Evolutionary conservation across 805 yeast species (phyloP).

Genomic region (Starmera amethionina): DNA sequence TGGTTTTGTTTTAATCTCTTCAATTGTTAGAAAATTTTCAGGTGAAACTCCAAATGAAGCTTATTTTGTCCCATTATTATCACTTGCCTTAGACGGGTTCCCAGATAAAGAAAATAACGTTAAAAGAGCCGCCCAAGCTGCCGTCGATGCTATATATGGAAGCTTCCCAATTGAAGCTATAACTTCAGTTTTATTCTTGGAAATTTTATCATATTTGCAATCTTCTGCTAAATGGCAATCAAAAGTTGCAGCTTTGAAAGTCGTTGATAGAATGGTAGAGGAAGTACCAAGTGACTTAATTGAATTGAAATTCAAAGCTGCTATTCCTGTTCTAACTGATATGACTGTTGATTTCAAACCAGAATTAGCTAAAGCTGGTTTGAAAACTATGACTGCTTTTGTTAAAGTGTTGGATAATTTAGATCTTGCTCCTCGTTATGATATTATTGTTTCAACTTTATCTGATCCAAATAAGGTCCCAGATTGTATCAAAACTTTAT

Average conservation of each 20-base stretch:
- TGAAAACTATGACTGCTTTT: constrained; percentile 55
- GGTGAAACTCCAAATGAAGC: constrained; percentile 70
- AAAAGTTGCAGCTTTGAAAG: constrained; percentile 68
- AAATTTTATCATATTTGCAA: constrained; percentile 50
- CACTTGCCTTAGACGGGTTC: constrained; percentile 56
- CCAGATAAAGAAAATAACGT: constrained; percentile 87
- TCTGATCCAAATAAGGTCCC: constrained; percentile 87
- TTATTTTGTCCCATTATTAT: constrained; percentile 53
- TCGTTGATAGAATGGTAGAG: constrained; percentile 64
- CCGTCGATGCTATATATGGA: constrained; percentile 61
- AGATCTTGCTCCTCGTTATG: constrained; percentile 81
- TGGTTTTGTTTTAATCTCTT: constrained; percentile 49
- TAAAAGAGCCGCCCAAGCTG: constrained; percentile 74
- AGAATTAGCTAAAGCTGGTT: constrained; percentile 82
- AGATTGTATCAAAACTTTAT: constrained; percentile 76
- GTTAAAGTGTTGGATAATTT: constrained; percentile 84
- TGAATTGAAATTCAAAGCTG: constrained; percentile 67
- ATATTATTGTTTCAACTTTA: constrained; percentile 76
- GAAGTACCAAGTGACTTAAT: constrained; percentile 79
- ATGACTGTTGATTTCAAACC: constrained; percentile 94
- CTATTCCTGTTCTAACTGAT: constrained; percentile 81
- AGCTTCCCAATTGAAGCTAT: constrained; percentile 71
- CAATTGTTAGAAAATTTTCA: constrained; percentile 51
- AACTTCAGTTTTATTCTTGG: constrained; percentile 58
- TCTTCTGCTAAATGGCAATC: constrained; percentile 92